Evolutionary conservation across 768 basidiomycete species (phyloP).

Genomic region (Postia placenta): DNA sequence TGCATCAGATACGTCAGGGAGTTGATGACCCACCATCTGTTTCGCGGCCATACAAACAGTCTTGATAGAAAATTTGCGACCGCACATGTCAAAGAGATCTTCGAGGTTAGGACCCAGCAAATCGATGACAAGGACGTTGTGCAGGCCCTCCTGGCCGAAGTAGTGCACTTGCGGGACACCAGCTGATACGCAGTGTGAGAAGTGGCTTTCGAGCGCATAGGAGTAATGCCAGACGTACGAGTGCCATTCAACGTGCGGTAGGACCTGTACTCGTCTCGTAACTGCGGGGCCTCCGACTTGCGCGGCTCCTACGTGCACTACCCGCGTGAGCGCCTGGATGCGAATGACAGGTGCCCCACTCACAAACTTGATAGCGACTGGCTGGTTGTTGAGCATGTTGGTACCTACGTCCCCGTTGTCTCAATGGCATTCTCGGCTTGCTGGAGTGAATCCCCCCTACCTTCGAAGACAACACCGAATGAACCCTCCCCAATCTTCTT

Average conservation of each 20-base stretch:
- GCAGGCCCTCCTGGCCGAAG: slow-evolving; percentile 97
- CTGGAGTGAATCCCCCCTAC: slow-evolving; percentile 38
- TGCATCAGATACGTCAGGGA: not conserved
- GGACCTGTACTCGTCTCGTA: slow-evolving; percentile 94
- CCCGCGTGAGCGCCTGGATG: not conserved
- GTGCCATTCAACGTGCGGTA: slow-evolving; percentile 93
- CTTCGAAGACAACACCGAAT: slow-evolving; percentile 98
- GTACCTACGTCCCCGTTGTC: slow-evolving; percentile 44
- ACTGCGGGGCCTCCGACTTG: slow-evolving; percentile 96
- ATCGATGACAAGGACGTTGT: slow-evolving; percentile 94
- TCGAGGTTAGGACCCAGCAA: slow-evolving; percentile 96
- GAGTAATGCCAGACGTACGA: slow-evolving; percentile 42
- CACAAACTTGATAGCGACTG: slow-evolving; percentile 97
- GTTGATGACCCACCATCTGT: slow-evolving; percentile 70
- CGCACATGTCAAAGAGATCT: slow-evolving; percentile 98
- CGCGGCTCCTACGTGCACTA: slow-evolving; percentile 66
- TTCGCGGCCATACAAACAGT: slow-evolving; percentile 99
- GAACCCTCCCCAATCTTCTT: slow-evolving; percentile 99
- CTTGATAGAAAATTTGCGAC: slow-evolving; percentile 96
- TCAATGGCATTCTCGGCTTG: not conserved
- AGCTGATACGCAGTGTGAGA: slow-evolving; percentile 37
- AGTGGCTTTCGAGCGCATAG: not conserved
- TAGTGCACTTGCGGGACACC: slow-evolving; percentile 98
- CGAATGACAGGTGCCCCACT: slow-evolving; percentile 25
- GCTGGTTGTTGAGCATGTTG: slow-evolving; percentile 78